Base-by-base conservation (phyloP, 257 asterid species). In the Jasminum sambac region DNA sequence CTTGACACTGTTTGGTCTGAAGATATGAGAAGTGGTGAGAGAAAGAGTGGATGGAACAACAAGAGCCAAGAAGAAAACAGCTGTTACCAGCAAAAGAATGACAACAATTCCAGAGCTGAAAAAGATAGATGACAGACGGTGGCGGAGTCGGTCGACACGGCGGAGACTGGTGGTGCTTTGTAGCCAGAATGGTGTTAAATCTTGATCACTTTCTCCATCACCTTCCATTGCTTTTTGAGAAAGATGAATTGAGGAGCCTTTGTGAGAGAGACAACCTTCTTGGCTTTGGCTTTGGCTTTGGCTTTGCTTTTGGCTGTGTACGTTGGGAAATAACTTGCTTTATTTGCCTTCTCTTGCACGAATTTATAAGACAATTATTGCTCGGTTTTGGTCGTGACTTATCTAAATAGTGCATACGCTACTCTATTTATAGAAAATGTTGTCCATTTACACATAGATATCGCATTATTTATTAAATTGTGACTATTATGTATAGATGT, bases 111-210 rank as follows among this genome's bases (percentile, higher is more conserved):
- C 96, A 0, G 96, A 87, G 90, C 89, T 90, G 63, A 93, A 75
- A 81, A 90, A 59, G 26, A 85, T 43, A 24, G 89, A 69, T 21
- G 92, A 73, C 24, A 74, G 65, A 36, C 89, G 78, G 80, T 77
- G 80, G 64, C 87, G 88, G 6, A 87, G 71, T 50, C 91, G 87
- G 23, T 86, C 92, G 0, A 42, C 72, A 0, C 84, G 95, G 82
- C 88, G 90, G 83, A 44, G 83, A 76, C 82, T 66, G 82, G 76
- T 58, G 84, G 71, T 73, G 80, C 77, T 80, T 55, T 86, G 88
- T 14, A 86, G 71, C 98, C 98, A 93, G 70, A 93, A 93, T 63
- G 97, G 98, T 1, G 92, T 81, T 69, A 40, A 36, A 23, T 78
- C 81, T 13, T n/a, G n/a, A n/a, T 84, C 89, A 64, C 76, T 79